Percentiles rank a stretch among this genome's conserved stretches.
These are phyloP conservation scores for Drosera spatulata DNA, from an alignment of 179 eudicot species.

Conservation along the genomic window DNA sequence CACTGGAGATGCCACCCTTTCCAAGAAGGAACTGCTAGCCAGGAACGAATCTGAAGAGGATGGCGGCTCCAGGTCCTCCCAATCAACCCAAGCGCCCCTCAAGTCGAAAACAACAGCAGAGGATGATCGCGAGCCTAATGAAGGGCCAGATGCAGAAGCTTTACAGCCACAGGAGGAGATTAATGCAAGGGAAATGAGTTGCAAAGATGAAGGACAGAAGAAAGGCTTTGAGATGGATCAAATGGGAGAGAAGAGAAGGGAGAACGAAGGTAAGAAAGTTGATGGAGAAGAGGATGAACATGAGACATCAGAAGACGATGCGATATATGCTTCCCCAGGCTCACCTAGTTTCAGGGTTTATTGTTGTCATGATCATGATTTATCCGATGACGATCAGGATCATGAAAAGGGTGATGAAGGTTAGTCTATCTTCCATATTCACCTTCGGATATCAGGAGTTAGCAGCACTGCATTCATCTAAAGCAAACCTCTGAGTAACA, in stretches of 20 bases:
- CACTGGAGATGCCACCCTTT: not conserved
- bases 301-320: not conserved
- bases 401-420: not conserved
- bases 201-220: not conserved
- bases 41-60: not conserved
- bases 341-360: slow-evolving; percentile 2
- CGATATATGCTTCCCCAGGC: not conserved
- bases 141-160: too few species aligned
- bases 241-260: not conserved
- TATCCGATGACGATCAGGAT: not conserved
- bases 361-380: not conserved
- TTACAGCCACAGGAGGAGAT: not conserved
- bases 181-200: not conserved
- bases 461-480: too few species aligned
- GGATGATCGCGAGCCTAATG: too few species aligned
- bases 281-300: not conserved
- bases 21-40: not conserved
- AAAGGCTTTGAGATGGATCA: not conserved
- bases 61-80: not conserved
- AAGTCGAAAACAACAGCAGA: too few species aligned
- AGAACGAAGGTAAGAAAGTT: not conserved
- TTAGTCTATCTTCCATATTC: too few species aligned
- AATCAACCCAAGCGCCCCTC: not conserved
- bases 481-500: too few species aligned
- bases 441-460: too few species aligned